Percentiles rank a stretch among this genome's conserved stretches.
phyloP scores from a whole-genome alignment of 768 basidiomycete species.

The Auriscalpium vulgare region DNA sequence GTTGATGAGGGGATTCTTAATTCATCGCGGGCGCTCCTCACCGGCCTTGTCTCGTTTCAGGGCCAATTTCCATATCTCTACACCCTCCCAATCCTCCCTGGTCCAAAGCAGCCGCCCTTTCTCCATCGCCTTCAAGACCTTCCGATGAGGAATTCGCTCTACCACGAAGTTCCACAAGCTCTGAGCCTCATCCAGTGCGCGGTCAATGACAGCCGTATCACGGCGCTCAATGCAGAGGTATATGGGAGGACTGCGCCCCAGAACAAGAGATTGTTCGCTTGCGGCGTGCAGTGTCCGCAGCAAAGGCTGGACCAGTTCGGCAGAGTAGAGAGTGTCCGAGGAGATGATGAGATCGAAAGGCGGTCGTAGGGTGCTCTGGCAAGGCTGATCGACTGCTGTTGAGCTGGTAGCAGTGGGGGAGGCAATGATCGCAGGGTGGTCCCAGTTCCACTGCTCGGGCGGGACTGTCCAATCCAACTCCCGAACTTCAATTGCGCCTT shows the following conservation, averaged over 20 bases:
- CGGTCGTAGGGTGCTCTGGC: conserved; percentile 27
- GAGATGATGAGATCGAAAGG: conserved; percentile 75
- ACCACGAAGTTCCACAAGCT: conserved; percentile 48
- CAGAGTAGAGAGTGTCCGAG: conserved; percentile 74
- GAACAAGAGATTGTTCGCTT: conserved; percentile 29
- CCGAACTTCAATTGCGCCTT: conserved; percentile 48
- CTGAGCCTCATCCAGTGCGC: conserved; percentile 48
- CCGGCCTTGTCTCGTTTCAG: conserved; percentile 4
- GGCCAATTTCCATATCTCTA: conserved; percentile 66
- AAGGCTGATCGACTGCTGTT: background rate
- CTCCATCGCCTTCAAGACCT: conserved; percentile 52
- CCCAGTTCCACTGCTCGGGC: conserved; percentile 51
- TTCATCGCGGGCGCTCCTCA: background rate
- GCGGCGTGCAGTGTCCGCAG: conserved; percentile 58
- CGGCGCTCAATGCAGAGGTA: conserved; percentile 70
- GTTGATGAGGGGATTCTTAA: too few relatives aligned
- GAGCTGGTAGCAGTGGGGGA: conserved; percentile 14
- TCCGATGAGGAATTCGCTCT: conserved; percentile 49
- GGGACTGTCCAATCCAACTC: conserved; percentile 65
- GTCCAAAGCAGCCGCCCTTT: conserved; percentile 54
- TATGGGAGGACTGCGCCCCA: conserved; percentile 37
- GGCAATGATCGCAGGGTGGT: conserved; percentile 31
- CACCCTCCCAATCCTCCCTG: conserved; percentile 67
- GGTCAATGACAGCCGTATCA: conserved; percentile 58
- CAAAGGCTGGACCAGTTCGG: conserved; percentile 57